A percentile compares a stretch with the other conserved stretches of the same genome.
Conservation (phyloP, 2,329 filamentous ascomycete species). For the Colletotrichum echinochloae region DNA sequence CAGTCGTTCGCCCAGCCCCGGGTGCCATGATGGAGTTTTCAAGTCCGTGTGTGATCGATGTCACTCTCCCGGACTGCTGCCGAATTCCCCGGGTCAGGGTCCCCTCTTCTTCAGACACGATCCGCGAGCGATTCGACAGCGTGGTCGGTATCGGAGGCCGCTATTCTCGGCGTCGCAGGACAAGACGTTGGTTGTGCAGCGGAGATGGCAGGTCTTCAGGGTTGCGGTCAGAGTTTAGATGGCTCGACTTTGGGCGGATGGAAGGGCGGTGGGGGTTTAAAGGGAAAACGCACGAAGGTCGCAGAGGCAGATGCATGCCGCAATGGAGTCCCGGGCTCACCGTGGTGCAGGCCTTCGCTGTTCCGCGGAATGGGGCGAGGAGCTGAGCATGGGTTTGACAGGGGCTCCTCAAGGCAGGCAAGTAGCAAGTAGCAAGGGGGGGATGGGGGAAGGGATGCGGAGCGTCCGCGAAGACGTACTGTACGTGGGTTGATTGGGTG, state of each 20-base stretch:
- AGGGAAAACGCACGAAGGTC: conserved; percentile 10
- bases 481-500: conserved; percentile 33
- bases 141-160: neutral
- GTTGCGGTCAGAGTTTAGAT: conserved; percentile 2
- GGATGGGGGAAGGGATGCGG: neutral
- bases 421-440: conserved; percentile 14
- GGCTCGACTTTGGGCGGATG: neutral
- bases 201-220: conserved; percentile 11
- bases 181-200: conserved; percentile 8
- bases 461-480: conserved; percentile 11
- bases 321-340: conserved; percentile 5
- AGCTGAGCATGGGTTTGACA: conserved; percentile 28
- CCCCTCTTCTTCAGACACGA: neutral
- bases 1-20: conserved; percentile 9
- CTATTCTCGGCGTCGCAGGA: neutral
- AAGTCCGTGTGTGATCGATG: conserved; percentile 8
- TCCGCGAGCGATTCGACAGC: neutral
- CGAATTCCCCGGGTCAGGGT: neutral
- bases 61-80: neutral
- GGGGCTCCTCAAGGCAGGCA: conserved; percentile 25
- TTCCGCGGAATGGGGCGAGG: conserved; percentile 17
- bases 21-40: conserved; percentile 29
- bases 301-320: conserved; percentile 25
- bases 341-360: conserved; percentile 26
- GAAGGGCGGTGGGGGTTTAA: conserved; percentile 29